Conservation (phyloP, 805 yeast species). For the Millerozyma acaciae region DNA sequence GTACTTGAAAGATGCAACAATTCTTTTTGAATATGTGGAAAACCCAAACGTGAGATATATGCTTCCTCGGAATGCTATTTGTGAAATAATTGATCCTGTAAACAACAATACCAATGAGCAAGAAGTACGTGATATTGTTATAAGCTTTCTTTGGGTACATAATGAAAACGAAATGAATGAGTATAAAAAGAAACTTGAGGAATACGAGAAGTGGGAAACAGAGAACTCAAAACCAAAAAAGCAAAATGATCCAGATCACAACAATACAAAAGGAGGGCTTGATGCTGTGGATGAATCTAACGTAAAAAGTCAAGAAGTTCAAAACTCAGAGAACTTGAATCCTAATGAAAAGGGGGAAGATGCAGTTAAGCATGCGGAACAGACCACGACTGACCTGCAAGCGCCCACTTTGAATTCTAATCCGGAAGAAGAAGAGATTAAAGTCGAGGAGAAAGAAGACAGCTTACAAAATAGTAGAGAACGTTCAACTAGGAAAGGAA, state of each 20-base stretch:
- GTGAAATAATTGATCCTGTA: conserved; percentile 48
- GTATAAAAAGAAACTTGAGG: conserved; percentile 35
- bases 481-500: conserved; percentile 13
- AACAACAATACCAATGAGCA: conserved; percentile 17
- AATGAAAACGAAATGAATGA: conserved; percentile 46
- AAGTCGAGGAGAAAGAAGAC: conserved; percentile 10
- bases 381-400: too few relatives aligned
- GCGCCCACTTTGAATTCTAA: conserved; percentile 1
- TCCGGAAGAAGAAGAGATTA: conserved; percentile 2
- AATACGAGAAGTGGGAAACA: conserved; percentile 26
- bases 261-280: conserved; percentile 13
- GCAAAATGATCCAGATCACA: conserved; percentile 23
- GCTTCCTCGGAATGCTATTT: conserved; percentile 72
- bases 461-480: conserved; percentile 14
- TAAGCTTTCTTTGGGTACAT: conserved; percentile 50
- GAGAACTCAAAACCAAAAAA: conserved; percentile 21
- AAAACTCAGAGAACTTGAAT: conserved; percentile 18
- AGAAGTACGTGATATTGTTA: conserved; percentile 35
- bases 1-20: conserved; percentile 62
- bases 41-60: conserved; percentile 68
- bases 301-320: too few relatives aligned
- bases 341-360: conserved; percentile 12
- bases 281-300: conserved; percentile 8
- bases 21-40: conserved; percentile 83
- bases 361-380: conserved; percentile 14